phyloP scores from a whole-genome alignment of 2,329 filamentous ascomycete genomes.

The Seiridium cupressi region DNA sequence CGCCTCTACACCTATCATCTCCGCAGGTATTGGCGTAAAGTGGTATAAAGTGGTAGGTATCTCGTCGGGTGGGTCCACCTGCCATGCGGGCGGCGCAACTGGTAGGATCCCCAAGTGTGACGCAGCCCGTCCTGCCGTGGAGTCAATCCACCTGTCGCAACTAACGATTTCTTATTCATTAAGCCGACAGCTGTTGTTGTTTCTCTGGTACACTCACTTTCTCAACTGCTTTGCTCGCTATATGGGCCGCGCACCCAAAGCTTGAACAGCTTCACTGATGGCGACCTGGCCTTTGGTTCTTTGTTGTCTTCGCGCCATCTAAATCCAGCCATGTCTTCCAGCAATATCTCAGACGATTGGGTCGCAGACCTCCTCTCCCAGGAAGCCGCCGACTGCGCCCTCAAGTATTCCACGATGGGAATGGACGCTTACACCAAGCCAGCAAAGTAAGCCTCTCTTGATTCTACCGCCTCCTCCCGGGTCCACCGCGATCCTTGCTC shows the following conservation, averaged over 20 bases:
- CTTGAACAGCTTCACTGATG: background rate
- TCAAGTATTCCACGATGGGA: conserved; percentile 73
- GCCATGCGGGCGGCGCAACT: too few relatives aligned
- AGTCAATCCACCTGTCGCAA: too few relatives aligned
- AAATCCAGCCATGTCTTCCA: background rate
- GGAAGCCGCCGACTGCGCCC: conserved; percentile 72
- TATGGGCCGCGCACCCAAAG: background rate
- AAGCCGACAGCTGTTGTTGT: too few relatives aligned
- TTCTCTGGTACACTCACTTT: too few relatives aligned
- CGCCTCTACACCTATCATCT: too few relatives aligned
- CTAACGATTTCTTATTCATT: too few relatives aligned
- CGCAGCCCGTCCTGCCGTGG: too few relatives aligned
- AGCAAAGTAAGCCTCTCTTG: conserved; percentile 37
- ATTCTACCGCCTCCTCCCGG: background rate
- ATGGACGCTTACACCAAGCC: conserved; percentile 59
- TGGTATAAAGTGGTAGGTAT: too few relatives aligned
- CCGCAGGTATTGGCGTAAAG: too few relatives aligned
- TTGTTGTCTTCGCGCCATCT: background rate
- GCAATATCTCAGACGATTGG: conserved; percentile 70
- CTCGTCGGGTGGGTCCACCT: too few relatives aligned
- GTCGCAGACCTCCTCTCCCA: conserved; percentile 76
- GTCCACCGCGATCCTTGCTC: background rate
- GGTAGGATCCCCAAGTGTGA: too few relatives aligned
- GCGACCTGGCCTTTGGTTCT: background rate
- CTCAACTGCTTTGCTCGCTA: too few relatives aligned